phyloP scores from a whole-genome alignment of 2,329 filamentous ascomycete genomes.

The Fusarium kyushuense region DNA sequence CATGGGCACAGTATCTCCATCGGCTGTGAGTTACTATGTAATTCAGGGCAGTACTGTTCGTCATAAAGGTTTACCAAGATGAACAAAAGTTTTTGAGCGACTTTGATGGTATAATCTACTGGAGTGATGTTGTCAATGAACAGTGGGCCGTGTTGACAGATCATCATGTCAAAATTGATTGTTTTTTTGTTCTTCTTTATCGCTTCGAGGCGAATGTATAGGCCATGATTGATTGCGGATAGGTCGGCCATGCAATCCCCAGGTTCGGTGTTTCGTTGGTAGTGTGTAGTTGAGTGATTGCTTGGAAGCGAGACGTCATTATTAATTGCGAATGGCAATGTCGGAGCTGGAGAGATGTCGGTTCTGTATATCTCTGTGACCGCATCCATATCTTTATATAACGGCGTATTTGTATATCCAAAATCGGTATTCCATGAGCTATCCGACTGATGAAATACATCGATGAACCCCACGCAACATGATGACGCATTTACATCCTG shows the following conservation, averaged over 20 bases:
- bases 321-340: background rate
- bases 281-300: background rate
- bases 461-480: background rate
- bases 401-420: background rate
- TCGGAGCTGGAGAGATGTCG: background rate
- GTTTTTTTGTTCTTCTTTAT: background rate
- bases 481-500: background rate
- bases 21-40: background rate
- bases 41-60: background rate
- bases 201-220: background rate
- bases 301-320: background rate
- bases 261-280: background rate
- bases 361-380: background rate
- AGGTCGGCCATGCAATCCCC: background rate
- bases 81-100: background rate
- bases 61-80: background rate
- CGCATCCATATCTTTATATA: rapidly evolving
- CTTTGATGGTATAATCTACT: background rate
- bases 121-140: background rate
- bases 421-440: background rate
- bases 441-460: background rate
- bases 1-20: background rate
- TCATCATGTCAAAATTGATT: background rate
- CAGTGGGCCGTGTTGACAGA: background rate
- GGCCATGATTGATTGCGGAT: background rate